Evolutionary conservation across 169 alveolate genomes (phyloP), one percentile per base, ranked within the genome.

Genomic region (Cryptosporidium muris): DNA sequence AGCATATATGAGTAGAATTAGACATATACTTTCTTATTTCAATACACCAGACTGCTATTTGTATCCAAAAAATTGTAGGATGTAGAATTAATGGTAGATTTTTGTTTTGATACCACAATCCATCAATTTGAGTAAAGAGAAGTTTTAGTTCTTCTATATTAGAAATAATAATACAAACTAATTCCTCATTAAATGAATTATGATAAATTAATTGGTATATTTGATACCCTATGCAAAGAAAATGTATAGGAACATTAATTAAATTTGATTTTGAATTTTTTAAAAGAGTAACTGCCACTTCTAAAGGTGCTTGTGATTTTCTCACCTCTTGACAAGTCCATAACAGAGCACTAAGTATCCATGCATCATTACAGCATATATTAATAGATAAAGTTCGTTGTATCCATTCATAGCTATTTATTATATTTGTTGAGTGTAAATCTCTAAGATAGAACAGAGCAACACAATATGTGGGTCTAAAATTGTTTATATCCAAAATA

Each of bases 271-370:
- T 45, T 6, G 66, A 45, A 43, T 49, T 49, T 25, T 58, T 43
- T 2, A 63, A 74, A 12, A 74, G 25, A 25, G 25, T 36, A 6
- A 36, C 3, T 38, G 51, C 65, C 3, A 11, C 2, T 53, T 47
- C 64, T 16, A 40, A 43, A 36, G 64, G n/a, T 40, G 9, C 4
- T 14, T 38, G 34, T 11, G 54, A 54, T 38, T 51, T 53, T 14
- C 25, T 14, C n/a, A 11, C 54, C 11, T 37, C 36, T 34, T 49
- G 25, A 38, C 74, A 16, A 16, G 85, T 74, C 53, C 53, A 58
- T 8, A 74, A 60, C 11, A 74, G 68, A 7, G 85, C 40, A 45
- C 60, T 58, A 12, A 74, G 42, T 2, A 74, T 64, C 85, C 85
- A 74, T 1, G 85, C 54, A 58, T 74, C 85, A 16, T 47, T 11